A percentile compares a stretch with the other conserved stretches of the same genome.
phyloP scores from a whole-genome alignment of 306 rosid species.

The Cicer bijugum region DNA sequence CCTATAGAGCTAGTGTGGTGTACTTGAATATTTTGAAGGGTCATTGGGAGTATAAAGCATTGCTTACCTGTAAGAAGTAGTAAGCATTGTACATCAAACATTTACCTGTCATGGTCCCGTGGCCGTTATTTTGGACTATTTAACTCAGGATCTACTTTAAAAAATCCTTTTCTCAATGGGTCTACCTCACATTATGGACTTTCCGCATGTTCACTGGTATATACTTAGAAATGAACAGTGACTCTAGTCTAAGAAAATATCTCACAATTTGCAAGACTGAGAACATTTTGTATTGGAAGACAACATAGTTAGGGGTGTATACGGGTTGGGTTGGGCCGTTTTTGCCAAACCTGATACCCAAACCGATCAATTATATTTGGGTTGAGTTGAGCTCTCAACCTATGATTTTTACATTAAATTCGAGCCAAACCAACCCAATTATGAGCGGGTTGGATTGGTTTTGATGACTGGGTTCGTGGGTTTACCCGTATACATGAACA shows the following conservation, averaged over 20 bases:
- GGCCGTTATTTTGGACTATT: conserved; percentile 30
- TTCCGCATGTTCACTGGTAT: conserved; percentile 11
- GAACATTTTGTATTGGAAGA: conserved; percentile 8
- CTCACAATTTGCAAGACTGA: not conserved
- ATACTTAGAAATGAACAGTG: conserved; percentile 15
- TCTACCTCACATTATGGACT: conserved; percentile 32
- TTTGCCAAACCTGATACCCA: too few species aligned
- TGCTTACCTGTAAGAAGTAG: conserved; percentile 28
- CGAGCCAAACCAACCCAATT: too few species aligned
- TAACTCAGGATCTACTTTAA: conserved; percentile 18
- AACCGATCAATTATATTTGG: too few species aligned
- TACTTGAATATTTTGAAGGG: conserved; percentile 22
- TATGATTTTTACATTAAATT: too few species aligned
- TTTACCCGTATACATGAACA: too few species aligned
- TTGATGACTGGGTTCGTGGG: too few species aligned
- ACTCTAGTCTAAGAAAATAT: conserved; percentile 7
- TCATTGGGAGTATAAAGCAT: conserved; percentile 30
- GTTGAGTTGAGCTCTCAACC: too few species aligned
- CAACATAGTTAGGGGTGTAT: too few species aligned
- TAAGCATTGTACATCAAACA: not conserved
- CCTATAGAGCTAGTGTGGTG: conserved; percentile 9
- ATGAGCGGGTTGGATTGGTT: too few species aligned
- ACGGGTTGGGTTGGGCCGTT: too few species aligned
- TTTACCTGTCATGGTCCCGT: conserved; percentile 4
- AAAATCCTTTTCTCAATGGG: not conserved